Evolutionary conservation across 2,329 filamentous ascomycete species (phyloP).

Genomic region (Hortaea werneckii): DNA sequence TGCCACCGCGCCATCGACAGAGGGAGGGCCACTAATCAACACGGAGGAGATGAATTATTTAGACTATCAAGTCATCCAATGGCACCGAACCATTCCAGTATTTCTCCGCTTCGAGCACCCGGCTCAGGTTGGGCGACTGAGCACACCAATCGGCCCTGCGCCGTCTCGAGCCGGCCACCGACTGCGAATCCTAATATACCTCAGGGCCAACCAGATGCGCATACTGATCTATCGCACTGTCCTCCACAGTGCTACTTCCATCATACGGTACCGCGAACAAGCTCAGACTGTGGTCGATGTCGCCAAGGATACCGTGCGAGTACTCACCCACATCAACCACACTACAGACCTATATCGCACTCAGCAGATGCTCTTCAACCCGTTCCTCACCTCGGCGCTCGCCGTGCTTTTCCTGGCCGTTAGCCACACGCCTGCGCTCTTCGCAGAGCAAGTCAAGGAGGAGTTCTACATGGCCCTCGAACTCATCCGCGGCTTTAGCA

Average conservation of each 20-base stretch:
- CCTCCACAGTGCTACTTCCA: slow-evolving; percentile 73
- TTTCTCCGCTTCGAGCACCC: slow-evolving; percentile 52
- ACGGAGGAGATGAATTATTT: slow-evolving; percentile 68
- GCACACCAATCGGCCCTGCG: slow-evolving; percentile 24
- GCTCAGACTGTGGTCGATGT: slow-evolving; percentile 66
- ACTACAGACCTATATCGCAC: slow-evolving; percentile 61
- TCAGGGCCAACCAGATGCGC: slow-evolving; percentile 81
- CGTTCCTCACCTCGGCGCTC: slow-evolving; percentile 65
- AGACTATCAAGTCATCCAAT: slow-evolving; percentile 74
- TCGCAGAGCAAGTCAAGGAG: slow-evolving; percentile 56
- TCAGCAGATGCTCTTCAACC: slow-evolving; percentile 69
- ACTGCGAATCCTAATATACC: slow-evolving; percentile 71
- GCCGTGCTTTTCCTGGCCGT: slow-evolving; percentile 68
- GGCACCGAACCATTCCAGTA: slow-evolving; percentile 67
- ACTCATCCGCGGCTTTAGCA: slow-evolving; percentile 61
- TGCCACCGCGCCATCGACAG: slow-evolving; percentile 29
- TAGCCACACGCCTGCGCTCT: slow-evolving; percentile 62
- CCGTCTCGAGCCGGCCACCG: slow-evolving; percentile 59
- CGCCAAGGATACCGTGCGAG: slow-evolving; percentile 66
- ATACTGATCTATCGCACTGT: slow-evolving; percentile 83
- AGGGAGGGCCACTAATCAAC: slow-evolving; percentile 44
- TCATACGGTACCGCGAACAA: slow-evolving; percentile 62
- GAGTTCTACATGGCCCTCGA: slow-evolving; percentile 74
- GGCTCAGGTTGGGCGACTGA: slow-evolving; percentile 26
- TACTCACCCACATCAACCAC: slow-evolving; percentile 60